Percentiles rank a stretch among this genome's conserved stretches.
Evolutionary conservation across 2,329 filamentous ascomycete genomes (phyloP).

Genomic region (Sodiomyces alkalinus): DNA sequence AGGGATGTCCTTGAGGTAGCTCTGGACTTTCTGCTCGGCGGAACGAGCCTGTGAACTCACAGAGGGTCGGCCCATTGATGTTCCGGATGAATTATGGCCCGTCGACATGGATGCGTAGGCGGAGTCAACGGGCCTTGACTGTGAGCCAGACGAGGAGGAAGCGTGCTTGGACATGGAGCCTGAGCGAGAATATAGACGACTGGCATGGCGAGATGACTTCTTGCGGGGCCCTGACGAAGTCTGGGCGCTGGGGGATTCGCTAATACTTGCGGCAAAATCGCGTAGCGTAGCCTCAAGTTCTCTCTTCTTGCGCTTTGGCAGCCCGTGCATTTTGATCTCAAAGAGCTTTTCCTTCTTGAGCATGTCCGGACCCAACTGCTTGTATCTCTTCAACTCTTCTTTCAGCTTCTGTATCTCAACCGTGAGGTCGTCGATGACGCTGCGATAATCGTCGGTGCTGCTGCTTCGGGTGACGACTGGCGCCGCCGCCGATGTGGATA

Average conservation of each 20-base stretch:
- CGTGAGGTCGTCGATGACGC: constrained; percentile 78
- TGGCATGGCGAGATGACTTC: constrained; percentile 23
- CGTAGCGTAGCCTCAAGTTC: constrained; percentile 61
- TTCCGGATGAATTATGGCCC: constrained; percentile 27
- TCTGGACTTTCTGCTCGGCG: constrained; percentile 47
- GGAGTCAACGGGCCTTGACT: constrained; percentile 40
- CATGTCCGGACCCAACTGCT: constrained; percentile 49
- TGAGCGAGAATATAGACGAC: constrained; percentile 24
- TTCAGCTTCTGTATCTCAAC: constrained; percentile 70
- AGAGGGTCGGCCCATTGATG: constrained; percentile 21
- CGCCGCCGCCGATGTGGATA: constrained; percentile 8
- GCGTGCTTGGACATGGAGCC: constrained; percentile 33
- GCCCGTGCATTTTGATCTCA: constrained; percentile 64
- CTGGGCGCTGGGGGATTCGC: constrained; percentile 29
- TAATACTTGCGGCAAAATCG: constrained; percentile 42
- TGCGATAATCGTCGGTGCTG: constrained; percentile 60
- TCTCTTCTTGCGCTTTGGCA: constrained; percentile 57
- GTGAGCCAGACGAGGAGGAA: constrained; percentile 35
- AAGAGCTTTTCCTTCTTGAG: constrained; percentile 66
- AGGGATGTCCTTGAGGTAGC: constrained; percentile 58
- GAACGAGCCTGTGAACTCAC: constrained; percentile 21
- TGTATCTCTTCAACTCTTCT: constrained; percentile 56
- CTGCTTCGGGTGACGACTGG: constrained; percentile 35
- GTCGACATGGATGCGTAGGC: constrained; percentile 55
- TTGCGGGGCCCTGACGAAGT: constrained; percentile 26